phyloP scores from a whole-genome alignment of 176 grass and related monocot genomes.

The Carex parvula region DNA sequence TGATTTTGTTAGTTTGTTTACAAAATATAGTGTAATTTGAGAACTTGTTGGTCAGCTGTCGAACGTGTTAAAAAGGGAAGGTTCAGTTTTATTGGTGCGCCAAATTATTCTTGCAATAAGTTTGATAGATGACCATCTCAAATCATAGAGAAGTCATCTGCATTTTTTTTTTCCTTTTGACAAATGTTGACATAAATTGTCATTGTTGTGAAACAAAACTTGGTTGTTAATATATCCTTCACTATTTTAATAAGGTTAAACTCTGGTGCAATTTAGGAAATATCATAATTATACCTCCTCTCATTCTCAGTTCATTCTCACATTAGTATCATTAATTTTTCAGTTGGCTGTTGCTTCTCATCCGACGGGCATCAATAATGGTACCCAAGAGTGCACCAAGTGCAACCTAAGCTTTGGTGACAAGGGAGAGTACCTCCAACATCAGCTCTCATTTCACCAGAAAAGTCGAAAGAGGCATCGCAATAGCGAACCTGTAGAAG shows the following conservation, averaged over 20 bases:
- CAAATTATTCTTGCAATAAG: background rate
- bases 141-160: background rate
- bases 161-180: background rate
- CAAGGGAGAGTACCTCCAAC: conserved; percentile 45
- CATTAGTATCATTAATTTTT: background rate
- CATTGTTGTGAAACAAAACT: background rate
- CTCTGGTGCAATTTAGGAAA: background rate
- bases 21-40: background rate
- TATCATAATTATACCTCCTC: background rate
- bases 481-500: conserved; percentile 39
- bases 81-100: background rate
- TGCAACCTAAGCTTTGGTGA: conserved; percentile 59
- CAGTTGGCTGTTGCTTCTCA: conserved; percentile 14
- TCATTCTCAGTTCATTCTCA: background rate
- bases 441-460: conserved; percentile 53
- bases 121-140: background rate
- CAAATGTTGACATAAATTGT: background rate
- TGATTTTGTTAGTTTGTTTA: background rate
- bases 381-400: conserved; percentile 32
- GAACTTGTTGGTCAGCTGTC: background rate
- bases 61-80: background rate
- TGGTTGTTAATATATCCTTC: background rate
- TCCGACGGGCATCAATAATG: background rate
- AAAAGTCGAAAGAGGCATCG: conserved; percentile 55
- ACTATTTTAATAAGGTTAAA: background rate